Evolutionary conservation across 2,329 filamentous ascomycete species (phyloP).

Genomic region (Ceratocystis cacaofunesta): DNA sequence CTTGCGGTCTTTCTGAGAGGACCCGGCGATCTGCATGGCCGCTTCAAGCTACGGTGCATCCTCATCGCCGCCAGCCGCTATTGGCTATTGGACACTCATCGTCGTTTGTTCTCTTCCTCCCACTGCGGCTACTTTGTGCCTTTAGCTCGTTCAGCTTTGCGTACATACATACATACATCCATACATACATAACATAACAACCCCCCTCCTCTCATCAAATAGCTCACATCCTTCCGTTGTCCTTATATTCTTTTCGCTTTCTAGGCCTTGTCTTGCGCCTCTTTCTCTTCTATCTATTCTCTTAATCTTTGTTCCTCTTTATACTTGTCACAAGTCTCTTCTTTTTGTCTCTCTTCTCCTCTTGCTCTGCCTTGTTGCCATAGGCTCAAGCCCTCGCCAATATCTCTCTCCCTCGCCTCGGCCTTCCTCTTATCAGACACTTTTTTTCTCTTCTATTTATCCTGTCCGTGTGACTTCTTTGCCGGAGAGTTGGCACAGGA

Average conservation of each 20-base stretch:
- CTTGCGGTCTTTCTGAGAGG: neutral
- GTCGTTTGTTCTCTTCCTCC: conserved; percentile 1
- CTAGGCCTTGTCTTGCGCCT: neutral
- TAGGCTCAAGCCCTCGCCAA: neutral
- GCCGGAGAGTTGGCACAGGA: neutral
- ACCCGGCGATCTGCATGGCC: conserved; percentile 6
- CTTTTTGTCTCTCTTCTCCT: neutral
- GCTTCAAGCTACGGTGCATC: neutral
- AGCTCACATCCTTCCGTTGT: conserved; percentile 7
- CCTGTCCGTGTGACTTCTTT: neutral
- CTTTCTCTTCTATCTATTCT: neutral
- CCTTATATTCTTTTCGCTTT: neutral
- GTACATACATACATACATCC: too few relatives aligned
- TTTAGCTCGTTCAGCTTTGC: neutral
- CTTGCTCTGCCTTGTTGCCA: neutral
- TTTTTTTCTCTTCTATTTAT: neutral
- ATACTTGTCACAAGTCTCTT: neutral
- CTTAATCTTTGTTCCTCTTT: neutral
- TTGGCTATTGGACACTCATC: neutral
- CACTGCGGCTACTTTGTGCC: neutral
- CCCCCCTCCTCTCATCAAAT: neutral
- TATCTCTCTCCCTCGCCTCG: neutral
- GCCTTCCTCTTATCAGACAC: neutral
- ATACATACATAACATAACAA: neutral
- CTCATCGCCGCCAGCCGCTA: neutral